Conservation (phyloP, 2,329 filamentous ascomycete genomes). For the Arthrobotrys sinensis region DNA sequence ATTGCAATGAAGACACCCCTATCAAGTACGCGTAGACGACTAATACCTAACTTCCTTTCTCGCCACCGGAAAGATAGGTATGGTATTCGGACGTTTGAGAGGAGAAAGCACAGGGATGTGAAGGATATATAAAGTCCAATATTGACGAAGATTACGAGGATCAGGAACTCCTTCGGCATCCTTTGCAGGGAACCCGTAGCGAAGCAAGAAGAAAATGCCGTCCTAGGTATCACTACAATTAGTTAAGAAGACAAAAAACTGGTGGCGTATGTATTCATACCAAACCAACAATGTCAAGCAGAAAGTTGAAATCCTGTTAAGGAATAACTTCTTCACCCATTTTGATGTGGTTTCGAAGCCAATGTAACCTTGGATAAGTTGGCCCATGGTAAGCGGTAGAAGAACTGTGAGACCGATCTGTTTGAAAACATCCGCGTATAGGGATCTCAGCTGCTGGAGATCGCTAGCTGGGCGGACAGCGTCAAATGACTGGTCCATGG, state of each 20-base stretch:
- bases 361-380: conserved; percentile 72
- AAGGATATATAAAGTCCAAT: conserved; percentile 77
- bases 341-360: conserved; percentile 72
- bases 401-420: conserved; percentile 79
- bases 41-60: conserved; percentile 67
- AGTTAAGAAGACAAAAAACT: conserved; percentile 59
- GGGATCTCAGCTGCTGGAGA: conserved; percentile 71
- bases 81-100: conserved; percentile 66
- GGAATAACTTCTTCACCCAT: conserved; percentile 72
- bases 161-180: conserved; percentile 74
- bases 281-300: conserved; percentile 71
- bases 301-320: conserved; percentile 71
- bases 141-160: conserved; percentile 79
- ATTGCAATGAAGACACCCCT: conserved; percentile 78
- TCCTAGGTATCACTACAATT: conserved; percentile 71
- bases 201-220: conserved; percentile 78
- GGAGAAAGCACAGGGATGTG: conserved; percentile 74
- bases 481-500: conserved; percentile 71
- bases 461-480: conserved; percentile 72
- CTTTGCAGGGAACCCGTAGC: conserved; percentile 75
- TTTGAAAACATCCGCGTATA: conserved; percentile 78
- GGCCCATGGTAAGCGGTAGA: conserved; percentile 76
- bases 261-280: conserved; percentile 64
- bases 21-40: conserved; percentile 21
- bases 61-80: conserved; percentile 70